A percentile compares a stretch with the other conserved stretches of the same genome.
Conservation (phyloP, 129 eudicot genomes). For the Daucus carota region DNA sequence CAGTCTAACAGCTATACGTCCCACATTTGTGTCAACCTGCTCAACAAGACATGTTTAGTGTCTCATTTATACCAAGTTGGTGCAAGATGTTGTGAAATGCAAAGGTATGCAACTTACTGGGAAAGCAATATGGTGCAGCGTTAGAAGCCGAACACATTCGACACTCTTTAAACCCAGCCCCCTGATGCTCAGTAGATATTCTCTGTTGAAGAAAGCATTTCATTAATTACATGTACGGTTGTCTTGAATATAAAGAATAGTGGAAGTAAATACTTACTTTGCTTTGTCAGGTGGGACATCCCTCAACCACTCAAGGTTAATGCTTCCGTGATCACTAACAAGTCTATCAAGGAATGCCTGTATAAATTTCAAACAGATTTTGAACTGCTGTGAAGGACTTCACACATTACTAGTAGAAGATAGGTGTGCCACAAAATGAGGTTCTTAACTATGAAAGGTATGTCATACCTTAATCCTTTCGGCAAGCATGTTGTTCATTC, state of each 20-base stretch:
- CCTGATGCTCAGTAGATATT: slow-evolving; percentile 72
- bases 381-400: slow-evolving; percentile 9
- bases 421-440: neutral
- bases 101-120: slow-evolving; percentile 51
- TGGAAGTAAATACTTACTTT: slow-evolving; percentile 44
- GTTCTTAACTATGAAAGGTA: neutral
- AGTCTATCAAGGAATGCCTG: slow-evolving; percentile 83
- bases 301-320: slow-evolving; percentile 93
- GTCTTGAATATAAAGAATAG: neutral
- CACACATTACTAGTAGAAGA: neutral
- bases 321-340: slow-evolving; percentile 79
- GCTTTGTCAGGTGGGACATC: slow-evolving; percentile 98
- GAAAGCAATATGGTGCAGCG: slow-evolving; percentile 91
- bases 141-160: slow-evolving; percentile 82
- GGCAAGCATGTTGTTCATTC: slow-evolving; percentile 94
- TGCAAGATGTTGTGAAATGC: slow-evolving; percentile 3
- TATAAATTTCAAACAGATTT: slow-evolving; percentile 3
- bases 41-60: neutral
- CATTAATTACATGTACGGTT: neutral
- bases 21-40: slow-evolving; percentile 92
- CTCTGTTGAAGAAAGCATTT: slow-evolving; percentile 42
- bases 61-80: neutral
- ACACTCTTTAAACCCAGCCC: slow-evolving; percentile 89
- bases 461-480: slow-evolving; percentile 69
- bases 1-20: slow-evolving; percentile 84